A percentile compares a stretch with the other conserved stretches of the same genome.
Conservation (phyloP, 768 basidiomycete species). For the Obba rivulosa region DNA sequence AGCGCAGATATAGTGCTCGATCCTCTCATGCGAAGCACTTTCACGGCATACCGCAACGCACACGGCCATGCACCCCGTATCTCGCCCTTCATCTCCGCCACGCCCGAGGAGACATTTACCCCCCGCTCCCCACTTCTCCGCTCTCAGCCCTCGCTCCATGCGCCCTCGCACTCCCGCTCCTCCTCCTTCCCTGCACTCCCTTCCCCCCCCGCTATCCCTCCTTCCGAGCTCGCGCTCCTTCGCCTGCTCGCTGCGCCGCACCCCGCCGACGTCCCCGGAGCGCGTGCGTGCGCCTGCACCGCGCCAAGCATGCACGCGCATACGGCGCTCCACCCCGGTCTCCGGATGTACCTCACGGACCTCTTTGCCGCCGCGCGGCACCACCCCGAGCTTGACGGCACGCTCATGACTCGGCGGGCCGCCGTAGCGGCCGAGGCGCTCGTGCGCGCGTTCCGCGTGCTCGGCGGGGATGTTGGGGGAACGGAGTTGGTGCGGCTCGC, state of each 20-base stretch:
- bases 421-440: conserved; percentile 64
- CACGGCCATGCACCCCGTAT: conserved; percentile 24
- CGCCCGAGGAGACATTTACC: too few relatives aligned
- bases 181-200: conserved; percentile 21
- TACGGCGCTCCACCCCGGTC: conserved; percentile 43
- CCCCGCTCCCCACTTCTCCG: too few relatives aligned
- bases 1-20: conserved; percentile 53
- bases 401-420: conserved; percentile 56
- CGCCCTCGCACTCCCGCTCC: conserved; percentile 11
- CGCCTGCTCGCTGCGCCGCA: conserved; percentile 20
- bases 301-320: conserved; percentile 16
- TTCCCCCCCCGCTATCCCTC: conserved; percentile 23
- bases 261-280: conserved; percentile 8
- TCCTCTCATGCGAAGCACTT: conserved; percentile 20
- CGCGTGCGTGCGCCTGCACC: conserved; percentile 2
- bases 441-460: conserved; percentile 57
- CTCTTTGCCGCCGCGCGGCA: conserved; percentile 72
- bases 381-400: conserved; percentile 62
- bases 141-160: conserved; percentile 3
- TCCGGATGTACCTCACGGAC: conserved; percentile 65
- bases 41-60: conserved; percentile 31
- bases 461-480: conserved; percentile 58
- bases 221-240: conserved; percentile 23
- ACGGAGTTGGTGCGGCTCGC: conserved; percentile 44
- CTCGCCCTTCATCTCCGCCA: conserved; percentile 6